phyloP scores from a whole-genome alignment of 2,329 filamentous ascomycete species.

The Neofusicoccum ribis region DNA sequence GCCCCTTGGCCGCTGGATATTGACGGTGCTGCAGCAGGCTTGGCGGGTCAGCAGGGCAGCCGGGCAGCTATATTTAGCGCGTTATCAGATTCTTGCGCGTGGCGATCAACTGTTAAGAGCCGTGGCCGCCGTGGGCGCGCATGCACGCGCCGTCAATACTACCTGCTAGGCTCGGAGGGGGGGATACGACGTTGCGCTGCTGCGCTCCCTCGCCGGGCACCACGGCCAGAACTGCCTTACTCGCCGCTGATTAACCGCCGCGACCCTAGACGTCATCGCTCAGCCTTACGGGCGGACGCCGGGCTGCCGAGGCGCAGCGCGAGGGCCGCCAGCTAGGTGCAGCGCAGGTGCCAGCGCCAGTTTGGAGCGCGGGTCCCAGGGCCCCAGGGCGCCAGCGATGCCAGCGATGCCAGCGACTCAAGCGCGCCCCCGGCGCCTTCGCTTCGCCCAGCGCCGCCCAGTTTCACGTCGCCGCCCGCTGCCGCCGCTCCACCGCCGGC shows the following conservation, averaged over 20 bases:
- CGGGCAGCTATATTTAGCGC: constrained; percentile 5
- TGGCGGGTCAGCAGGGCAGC: constrained; percentile 12
- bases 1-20: constrained; percentile 9
- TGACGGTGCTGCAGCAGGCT: constrained; percentile 9
- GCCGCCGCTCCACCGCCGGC: constrained; percentile 13
- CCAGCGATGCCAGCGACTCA: background rate
- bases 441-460: constrained; percentile 13
- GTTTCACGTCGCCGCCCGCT: constrained; percentile 15
- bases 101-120: constrained; percentile 16
- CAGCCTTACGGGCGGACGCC: constrained; percentile 14
- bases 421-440: constrained; percentile 7
- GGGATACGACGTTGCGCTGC: constrained; percentile 16
- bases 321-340: background rate
- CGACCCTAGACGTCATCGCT: constrained; percentile 10
- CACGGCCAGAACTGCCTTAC: background rate
- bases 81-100: constrained; percentile 18
- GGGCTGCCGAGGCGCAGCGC: constrained; percentile 2
- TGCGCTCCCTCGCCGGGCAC: background rate
- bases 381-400: background rate
- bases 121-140: constrained; percentile 12
- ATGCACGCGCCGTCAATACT: constrained; percentile 17
- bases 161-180: constrained; percentile 13
- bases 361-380: background rate
- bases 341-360: background rate
- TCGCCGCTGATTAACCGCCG: background rate